Evolutionary conservation across 139 green algal species (phyloP), one percentile per base, ranked within the genome.

Genomic region (Tetraselmis striata): DNA sequence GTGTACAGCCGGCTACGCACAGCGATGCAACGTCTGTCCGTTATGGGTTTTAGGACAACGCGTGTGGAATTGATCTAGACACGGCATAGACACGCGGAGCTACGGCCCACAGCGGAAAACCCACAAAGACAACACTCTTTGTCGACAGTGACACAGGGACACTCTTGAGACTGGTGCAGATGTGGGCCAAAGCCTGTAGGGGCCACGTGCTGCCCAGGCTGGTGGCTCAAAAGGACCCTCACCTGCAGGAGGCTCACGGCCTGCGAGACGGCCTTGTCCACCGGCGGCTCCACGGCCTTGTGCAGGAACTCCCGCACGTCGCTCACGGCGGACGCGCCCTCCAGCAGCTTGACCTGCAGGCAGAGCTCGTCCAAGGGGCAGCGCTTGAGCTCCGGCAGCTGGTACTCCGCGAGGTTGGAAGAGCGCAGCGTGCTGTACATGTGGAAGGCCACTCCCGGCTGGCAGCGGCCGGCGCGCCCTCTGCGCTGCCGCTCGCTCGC

Each of bases 391-490:
- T 95, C 89, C 26, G 91, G 89, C 76, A 90, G 78, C 84, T 92
- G 87, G 78, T 91, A 92, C 22, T 88, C 87, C 1, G 82, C 74
- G 77, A 94, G 83, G 1, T 81, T 59, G 29, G 84, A 77, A 77
- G 78, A 84, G n/a, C 94, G 87, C 32, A 59, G 28, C 26, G 77
- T 75, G 27, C 90, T 94, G 89, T 97, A 98, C 30, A 97, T 80
- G 83, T 98, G 91, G 88, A 93, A 98, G 84, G 89, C 92, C 30
- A 95, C 85, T 25, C 94, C 93, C 77, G 91, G 85, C 80, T 91
- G 93, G 77, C 87, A 92, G 23, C 94, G 87, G 23, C 94, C 94
- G n/a, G 94, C 94, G 22, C 94, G 87, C 0, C 94, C 94, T 22
- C 88, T 59, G 24, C 94, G 84, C 87, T 97, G 94, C 81, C 79